Base-by-base conservation (phyloP, 169 alveolate species). In the Theileria sp. region DNA sequence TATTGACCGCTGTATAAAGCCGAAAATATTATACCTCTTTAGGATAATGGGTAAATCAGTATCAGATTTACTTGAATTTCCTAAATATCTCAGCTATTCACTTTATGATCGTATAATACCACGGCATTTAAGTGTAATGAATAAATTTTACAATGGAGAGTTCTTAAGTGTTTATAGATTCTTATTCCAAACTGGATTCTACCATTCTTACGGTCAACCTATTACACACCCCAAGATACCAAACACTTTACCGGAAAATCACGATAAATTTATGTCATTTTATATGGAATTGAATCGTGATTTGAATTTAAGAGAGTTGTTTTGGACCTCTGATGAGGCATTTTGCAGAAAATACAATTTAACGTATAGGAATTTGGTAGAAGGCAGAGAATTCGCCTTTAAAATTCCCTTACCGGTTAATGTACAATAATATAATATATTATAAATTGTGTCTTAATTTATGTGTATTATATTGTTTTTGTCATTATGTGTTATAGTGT, bases 31-130 rank as follows among this genome's bases (percentile, higher is more conserved):
- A 51, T 91, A 91, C 61, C 54, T 87, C 3, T 83, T 86, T 38
- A 84, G 93, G 60, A 81, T 78, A 64, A 62, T 91, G 81, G 75
- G 90, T 23, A 81, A 82, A 67, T 21, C 49, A 17, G 77, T 91
- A 26, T 61, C 62, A n/a, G 92, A 87, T 28, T 68, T 77, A 12
- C 60, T 86, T 8, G 77, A 75, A 30, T 91, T 79, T 56, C 94
- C 94, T 25, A 86, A 84, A 66, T 79, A 62, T 62, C 87, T 87
- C 54, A 77, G 89, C 28, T 91, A 61, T 68, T 87, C 93, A 32
- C 88, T 91, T 60, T 75, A 89, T 25, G 88, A 87, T 78, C 78
- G 94, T 67, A 91, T 91, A 60, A 83, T 91, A 25, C 94, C 94
- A 4, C 51, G 94, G 56, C 94, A 91, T 38, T 44, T 87, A 26